Evolutionary conservation across 352 stramenopile genomes (phyloP).

Genomic region (Phytophthora aleatoria): DNA sequence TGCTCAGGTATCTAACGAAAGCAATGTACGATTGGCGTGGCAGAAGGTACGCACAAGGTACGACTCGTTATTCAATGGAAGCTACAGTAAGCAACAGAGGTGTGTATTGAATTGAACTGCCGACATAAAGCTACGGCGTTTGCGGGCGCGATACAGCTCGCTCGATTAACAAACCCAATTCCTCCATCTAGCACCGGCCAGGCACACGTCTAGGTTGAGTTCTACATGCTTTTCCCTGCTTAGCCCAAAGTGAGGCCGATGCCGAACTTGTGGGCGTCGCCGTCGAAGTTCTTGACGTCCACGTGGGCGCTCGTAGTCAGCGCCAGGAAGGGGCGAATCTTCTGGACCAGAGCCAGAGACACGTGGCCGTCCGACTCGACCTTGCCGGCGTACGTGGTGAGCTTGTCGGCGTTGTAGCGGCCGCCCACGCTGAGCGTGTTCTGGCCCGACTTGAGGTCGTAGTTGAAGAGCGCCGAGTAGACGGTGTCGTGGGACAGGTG

Average conservation of each 20-base stretch:
- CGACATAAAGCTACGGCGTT: constrained; percentile 29
- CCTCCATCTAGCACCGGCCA: constrained; percentile 27
- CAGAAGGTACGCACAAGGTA: background rate
- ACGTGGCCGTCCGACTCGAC: constrained; percentile 88
- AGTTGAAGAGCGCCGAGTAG: constrained; percentile 89
- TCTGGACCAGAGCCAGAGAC: constrained; percentile 84
- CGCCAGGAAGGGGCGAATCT: constrained; percentile 85
- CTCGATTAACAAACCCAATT: constrained; percentile 14
- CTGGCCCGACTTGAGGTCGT: constrained; percentile 85
- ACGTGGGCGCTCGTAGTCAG: constrained; percentile 87
- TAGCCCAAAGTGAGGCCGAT: constrained; percentile 89
- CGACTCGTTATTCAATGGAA: background rate
- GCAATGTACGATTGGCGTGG: constrained; percentile 5
- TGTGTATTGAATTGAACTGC: constrained; percentile 34
- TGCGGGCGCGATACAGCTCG: background rate
- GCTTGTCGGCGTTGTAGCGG: constrained; percentile 80
- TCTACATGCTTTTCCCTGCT: constrained; percentile 19
- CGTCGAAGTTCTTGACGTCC: constrained; percentile 92
- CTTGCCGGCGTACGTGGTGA: constrained; percentile 87
- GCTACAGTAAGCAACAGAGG: constrained; percentile 15
- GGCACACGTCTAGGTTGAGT: constrained; percentile 25
- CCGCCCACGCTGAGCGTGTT: constrained; percentile 85
- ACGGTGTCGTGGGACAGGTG: constrained; percentile 81
- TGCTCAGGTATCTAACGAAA: constrained; percentile 16
- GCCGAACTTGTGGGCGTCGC: constrained; percentile 91